phyloP scores from a whole-genome alignment of 768 basidiomycete genomes.

The Boletus vermiculosoides region DNA sequence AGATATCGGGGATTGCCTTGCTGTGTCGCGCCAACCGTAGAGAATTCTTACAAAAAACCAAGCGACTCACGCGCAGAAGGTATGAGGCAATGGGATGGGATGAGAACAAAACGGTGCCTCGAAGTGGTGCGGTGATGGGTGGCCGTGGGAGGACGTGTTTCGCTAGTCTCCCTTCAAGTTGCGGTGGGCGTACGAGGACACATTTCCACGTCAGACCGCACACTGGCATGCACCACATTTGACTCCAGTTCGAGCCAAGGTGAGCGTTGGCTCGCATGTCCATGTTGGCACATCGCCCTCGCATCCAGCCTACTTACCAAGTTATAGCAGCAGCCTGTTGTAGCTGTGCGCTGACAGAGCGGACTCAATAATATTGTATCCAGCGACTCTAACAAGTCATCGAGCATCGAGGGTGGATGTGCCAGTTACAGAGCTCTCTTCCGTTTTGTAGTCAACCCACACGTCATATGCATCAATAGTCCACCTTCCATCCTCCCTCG shows the following conservation, averaged over 20 bases:
- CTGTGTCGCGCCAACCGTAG: too few relatives aligned
- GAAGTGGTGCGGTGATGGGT: too few relatives aligned
- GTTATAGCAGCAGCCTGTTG: background rate
- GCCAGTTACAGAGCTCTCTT: background rate
- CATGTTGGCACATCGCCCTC: background rate
- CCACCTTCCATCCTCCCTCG: background rate
- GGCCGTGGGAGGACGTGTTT: too few relatives aligned
- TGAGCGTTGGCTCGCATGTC: background rate
- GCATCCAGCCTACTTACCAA: background rate
- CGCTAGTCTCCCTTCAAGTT: too few relatives aligned
- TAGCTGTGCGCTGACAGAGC: background rate
- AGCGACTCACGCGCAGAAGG: too few relatives aligned
- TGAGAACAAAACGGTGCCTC: too few relatives aligned
- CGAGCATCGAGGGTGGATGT: background rate
- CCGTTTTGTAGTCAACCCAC: background rate
- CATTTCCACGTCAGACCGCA: too few relatives aligned
- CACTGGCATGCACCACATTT: background rate
- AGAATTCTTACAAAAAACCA: too few relatives aligned
- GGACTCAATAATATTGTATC: background rate
- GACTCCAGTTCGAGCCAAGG: background rate
- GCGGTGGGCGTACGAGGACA: background rate
- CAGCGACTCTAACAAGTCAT: background rate
- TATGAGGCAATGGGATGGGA: too few relatives aligned
- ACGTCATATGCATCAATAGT: background rate
- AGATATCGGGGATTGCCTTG: too few relatives aligned